Conservation (phyloP, 345 rosid genomes). For the Eucalyptus victrix region DNA sequence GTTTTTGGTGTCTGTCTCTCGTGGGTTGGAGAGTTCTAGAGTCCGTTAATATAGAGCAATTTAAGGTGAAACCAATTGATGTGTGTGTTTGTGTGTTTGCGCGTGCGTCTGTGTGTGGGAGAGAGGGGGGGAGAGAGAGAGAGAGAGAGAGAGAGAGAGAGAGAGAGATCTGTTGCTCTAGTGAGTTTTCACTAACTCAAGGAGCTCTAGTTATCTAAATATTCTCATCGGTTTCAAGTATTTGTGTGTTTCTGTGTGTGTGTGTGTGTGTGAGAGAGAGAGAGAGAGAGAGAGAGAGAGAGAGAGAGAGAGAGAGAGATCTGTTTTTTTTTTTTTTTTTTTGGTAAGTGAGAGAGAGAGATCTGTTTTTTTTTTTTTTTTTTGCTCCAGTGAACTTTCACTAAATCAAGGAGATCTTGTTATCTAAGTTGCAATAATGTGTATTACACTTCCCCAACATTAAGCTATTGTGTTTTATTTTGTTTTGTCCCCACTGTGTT, state of each 20-base stretch:
- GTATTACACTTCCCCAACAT: neutral
- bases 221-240: no score
- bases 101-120: rapidly evolving
- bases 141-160: rapidly evolving
- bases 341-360: no score
- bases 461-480: neutral
- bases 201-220: neutral
- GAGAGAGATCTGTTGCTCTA: neutral
- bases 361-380: no score
- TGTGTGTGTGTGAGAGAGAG: neutral
- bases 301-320: neutral
- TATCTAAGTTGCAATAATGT: neutral
- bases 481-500: neutral
- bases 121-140: no score
- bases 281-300: neutral
- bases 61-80: neutral
- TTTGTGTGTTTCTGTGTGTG: no score
- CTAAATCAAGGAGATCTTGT: neutral
- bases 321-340: no score
- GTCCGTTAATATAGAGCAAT: neutral
- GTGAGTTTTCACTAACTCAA: neutral
- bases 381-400: neutral
- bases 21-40: neutral
- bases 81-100: neutral
- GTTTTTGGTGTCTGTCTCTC: neutral